phyloP scores from a whole-genome alignment of 208 protist genomes.

The Leptomonas seymouri region DNA sequence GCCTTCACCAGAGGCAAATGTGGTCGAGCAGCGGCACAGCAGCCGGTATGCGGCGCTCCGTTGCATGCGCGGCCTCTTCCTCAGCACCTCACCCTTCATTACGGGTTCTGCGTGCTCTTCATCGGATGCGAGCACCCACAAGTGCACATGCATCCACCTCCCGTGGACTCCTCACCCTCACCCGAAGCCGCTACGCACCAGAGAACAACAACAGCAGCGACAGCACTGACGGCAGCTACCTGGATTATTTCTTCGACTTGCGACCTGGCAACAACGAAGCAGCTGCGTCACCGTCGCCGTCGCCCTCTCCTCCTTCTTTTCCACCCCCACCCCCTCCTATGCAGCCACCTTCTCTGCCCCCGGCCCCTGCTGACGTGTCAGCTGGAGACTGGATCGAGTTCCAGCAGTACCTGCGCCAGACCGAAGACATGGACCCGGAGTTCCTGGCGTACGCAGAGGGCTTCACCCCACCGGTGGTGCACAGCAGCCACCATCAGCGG shows the following conservation, averaged over 20 bases:
- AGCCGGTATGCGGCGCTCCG: background rate
- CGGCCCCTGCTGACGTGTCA: background rate
- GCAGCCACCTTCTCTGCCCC: background rate
- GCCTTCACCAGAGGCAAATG: no score
- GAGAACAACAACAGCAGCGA: background rate
- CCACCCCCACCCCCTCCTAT: background rate
- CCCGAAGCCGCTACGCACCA: background rate
- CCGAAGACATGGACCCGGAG: slow-evolving; percentile 12
- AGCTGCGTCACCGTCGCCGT: slow-evolving; percentile 4
- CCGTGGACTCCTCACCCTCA: background rate
- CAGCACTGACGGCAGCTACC: background rate
- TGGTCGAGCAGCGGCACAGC: background rate
- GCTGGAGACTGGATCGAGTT: slow-evolving; percentile 12
- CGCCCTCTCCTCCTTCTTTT: background rate
- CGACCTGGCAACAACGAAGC: background rate
- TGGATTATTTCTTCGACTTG: slow-evolving; percentile 9
- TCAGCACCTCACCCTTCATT: no score
- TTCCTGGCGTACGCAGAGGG: slow-evolving; percentile 11
- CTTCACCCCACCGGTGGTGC: background rate
- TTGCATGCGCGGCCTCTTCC: background rate
- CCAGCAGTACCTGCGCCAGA: slow-evolving; percentile 18
- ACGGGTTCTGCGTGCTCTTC: no score
- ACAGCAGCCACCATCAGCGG: background rate
- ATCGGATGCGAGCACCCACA: background rate
- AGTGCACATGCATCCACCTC: background rate